Percentiles rank a stretch among this genome's conserved stretches.
Evolutionary conservation across 2,329 filamentous ascomycete species (phyloP).

Genomic region (Clarireedia hainanense): DNA sequence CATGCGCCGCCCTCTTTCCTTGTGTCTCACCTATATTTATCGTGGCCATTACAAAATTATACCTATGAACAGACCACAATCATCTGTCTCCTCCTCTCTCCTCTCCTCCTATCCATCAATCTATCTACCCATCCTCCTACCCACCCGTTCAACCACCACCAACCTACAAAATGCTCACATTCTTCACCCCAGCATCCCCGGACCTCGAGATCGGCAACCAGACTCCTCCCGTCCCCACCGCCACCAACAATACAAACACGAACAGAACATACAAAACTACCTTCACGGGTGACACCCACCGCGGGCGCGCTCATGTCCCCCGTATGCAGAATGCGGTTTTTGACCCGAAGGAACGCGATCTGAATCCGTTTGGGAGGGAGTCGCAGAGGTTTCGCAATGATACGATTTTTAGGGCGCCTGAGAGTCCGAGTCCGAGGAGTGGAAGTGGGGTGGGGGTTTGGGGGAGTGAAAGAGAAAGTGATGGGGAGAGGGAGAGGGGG

Average conservation of each 20-base stretch:
- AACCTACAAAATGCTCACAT: neutral
- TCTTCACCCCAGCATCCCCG: neutral
- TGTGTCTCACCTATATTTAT: too few relatives aligned
- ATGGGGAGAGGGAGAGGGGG: neutral
- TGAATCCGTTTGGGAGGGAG: neutral
- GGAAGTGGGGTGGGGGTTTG: neutral
- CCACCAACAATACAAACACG: neutral
- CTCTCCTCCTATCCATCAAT: neutral
- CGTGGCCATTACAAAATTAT: too few relatives aligned
- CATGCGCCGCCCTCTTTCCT: too few relatives aligned
- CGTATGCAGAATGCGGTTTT: neutral
- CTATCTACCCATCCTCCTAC: too few relatives aligned
- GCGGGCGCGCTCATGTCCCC: neutral
- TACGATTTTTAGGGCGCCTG: neutral
- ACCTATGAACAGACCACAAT: too few relatives aligned
- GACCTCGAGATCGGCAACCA: neutral
- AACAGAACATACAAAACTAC: neutral
- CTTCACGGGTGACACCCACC: slow-evolving; percentile 1
- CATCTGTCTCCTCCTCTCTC: too few relatives aligned
- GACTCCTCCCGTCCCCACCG: too few relatives aligned
- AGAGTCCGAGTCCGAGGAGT: neutral
- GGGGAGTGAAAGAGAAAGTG: neutral
- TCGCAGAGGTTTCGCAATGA: neutral
- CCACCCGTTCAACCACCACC: too few relatives aligned
- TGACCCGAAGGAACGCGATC: neutral